phyloP scores from a whole-genome alignment of 2,329 filamentous ascomycete genomes.

The Lachnellula willkommii region DNA sequence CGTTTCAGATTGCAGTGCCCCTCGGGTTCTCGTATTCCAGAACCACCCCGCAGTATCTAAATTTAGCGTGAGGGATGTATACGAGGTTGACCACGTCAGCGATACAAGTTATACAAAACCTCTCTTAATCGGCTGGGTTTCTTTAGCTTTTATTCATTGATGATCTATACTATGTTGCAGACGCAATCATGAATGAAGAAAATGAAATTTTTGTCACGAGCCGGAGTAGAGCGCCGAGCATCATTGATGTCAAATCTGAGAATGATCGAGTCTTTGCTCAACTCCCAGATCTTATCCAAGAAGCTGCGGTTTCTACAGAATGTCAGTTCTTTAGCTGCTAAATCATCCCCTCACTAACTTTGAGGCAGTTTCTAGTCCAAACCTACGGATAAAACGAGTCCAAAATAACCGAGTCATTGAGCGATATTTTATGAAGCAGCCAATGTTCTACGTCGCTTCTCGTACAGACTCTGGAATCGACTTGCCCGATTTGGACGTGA shows the following conservation, averaged over 20 bases:
- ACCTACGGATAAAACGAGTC: constrained; percentile 21
- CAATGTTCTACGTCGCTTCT: constrained; percentile 23
- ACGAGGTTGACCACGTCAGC: background rate
- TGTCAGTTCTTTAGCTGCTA: constrained; percentile 11
- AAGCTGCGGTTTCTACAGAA: constrained; percentile 26
- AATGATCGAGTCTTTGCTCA: constrained; percentile 22
- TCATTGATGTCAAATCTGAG: constrained; percentile 25
- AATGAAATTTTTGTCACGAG: constrained; percentile 23
- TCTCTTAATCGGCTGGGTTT: background rate
- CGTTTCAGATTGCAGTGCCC: background rate
- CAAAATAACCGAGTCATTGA: constrained; percentile 13
- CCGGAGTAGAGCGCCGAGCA: constrained; percentile 23
- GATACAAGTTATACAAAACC: background rate
- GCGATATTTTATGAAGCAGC: constrained; percentile 17
- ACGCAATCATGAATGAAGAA: constrained; percentile 14
- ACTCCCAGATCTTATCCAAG: constrained; percentile 28
- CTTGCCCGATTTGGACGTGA: constrained; percentile 22
- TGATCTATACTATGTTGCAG: constrained; percentile 2
- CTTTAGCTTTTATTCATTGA: background rate
- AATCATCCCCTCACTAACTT: background rate
- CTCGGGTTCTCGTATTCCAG: background rate
- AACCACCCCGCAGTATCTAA: background rate
- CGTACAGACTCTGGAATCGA: constrained; percentile 25
- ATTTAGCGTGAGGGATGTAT: background rate
- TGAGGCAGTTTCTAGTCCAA: constrained; percentile 21